Evolutionary conservation across 768 basidiomycete genomes (phyloP), one percentile per base, ranked within the genome.

Genomic region (Phlegmacium glaucopus): DNA sequence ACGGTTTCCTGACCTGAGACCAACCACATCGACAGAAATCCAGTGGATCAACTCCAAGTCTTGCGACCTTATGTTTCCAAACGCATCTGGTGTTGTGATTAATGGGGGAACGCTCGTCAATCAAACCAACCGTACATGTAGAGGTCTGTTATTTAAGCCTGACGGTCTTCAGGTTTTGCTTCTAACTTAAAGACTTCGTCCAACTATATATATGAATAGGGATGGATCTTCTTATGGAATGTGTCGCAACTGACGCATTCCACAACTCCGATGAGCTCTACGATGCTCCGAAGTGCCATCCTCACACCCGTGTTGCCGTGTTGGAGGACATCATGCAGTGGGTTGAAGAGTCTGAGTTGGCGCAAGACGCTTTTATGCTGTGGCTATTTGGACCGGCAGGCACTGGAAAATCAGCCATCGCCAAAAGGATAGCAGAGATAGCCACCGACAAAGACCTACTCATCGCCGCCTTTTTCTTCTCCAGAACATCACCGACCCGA

Each of bases 391-490:
- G 49, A 1, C 45, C 55, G 4, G 55, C 55, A 2, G 55, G 55
- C 7, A 46, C 55, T 27, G 53, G 53, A 15, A 54, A 54, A 18
- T 50, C 53, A 10, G 44, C 53, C 0, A 50, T 54, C 18, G 45
- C 46, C 11, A 48, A 54, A 29, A 47, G n/a, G 2, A 43, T 42
- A 4, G 37, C 41, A 6, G 57, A 60, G 15, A 12, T 12, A 2
- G 52, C 59, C 22, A 54, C 35, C 45, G 49, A 36, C 27, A 16
- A 18, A 25, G 53, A 46, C 13, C 44, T 12, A 6, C 58, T 69
- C 9, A 64, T 62, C 26, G 67, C 63, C 0, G 63, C 62, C 39
- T 71, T 67, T 53, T 71, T 71, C 50, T 68, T 70, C 54, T 68
- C 62, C 0, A 52, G 61, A 15, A 53, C 56, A 11, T 60, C 62